These are phyloP conservation scores for Salix caprea DNA, from an alignment of 345 rosid genomes.

Conservation along the genomic window DNA sequence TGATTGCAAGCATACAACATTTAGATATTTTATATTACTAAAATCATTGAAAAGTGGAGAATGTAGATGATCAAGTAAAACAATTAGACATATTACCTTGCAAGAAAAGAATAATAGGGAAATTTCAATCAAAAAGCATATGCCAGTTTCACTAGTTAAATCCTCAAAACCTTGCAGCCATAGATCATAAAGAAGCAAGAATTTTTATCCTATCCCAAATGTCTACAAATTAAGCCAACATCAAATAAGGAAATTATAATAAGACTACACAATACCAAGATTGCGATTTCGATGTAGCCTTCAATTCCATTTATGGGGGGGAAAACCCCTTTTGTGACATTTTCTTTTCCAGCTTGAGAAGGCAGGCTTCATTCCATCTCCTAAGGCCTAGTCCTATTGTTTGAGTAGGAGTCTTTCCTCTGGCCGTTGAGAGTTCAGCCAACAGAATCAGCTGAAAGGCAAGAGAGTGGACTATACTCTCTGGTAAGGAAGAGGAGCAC, in stretches of 20 bases:
- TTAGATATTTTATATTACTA: neutral
- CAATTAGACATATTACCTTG: neutral
- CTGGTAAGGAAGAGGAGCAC: too few species aligned
- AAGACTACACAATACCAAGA: neutral
- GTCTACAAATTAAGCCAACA: neutral
- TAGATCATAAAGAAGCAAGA: neutral
- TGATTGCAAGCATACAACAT: neutral
- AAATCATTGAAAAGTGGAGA: neutral
- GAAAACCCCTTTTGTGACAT: too few species aligned
- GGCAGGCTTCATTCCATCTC: too few species aligned
- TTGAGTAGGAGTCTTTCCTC: too few species aligned
- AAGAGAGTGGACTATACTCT: too few species aligned
- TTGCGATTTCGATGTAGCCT: neutral
- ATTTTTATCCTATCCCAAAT: neutral
- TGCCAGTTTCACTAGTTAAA: neutral
- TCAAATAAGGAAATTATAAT: neutral
- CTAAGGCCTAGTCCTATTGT: too few species aligned
- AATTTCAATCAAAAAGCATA: neutral
- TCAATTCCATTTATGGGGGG: too few species aligned
- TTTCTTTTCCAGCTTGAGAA: too few species aligned
- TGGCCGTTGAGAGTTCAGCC: too few species aligned
- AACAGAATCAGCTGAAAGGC: too few species aligned
- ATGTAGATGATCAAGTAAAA: neutral
- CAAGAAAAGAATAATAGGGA: neutral
- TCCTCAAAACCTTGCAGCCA: neutral